Percentiles rank a stretch among this genome's conserved stretches.
phyloP scores from a whole-genome alignment of 768 basidiomycete species.

The Trametes cingulata region DNA sequence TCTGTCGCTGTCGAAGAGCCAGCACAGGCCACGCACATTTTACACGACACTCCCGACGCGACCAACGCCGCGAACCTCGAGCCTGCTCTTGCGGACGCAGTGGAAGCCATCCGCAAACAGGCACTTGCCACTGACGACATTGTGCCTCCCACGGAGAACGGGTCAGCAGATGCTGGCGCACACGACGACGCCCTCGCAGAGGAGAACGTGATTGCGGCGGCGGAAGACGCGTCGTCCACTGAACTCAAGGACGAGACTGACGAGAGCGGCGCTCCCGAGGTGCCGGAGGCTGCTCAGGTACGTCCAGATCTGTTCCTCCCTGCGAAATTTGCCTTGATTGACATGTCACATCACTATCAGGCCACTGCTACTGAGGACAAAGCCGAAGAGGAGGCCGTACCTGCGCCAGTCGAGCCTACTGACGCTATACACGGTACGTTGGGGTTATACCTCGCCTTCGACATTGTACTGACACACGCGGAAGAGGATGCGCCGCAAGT shows the following conservation, averaged over 20 bases:
- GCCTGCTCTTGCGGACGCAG: not conserved
- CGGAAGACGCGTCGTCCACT: constrained; percentile 1
- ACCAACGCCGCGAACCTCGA: not conserved
- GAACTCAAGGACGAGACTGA: not conserved
- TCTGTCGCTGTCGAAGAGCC: constrained; percentile 25
- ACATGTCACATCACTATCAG: not conserved
- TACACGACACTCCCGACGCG: constrained; percentile 16
- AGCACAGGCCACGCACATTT: constrained; percentile 13
- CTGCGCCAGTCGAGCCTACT: not conserved
- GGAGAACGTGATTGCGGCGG: not conserved
- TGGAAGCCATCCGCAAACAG: constrained; percentile 1
- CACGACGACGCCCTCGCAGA: not conserved
- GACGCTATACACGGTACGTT: not conserved
- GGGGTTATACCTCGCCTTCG: too few relatives aligned
- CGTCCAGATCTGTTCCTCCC: not conserved
- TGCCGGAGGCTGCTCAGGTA: not conserved
- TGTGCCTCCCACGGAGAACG: constrained; percentile 3
- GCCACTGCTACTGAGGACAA: not conserved
- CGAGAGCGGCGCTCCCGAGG: not conserved
- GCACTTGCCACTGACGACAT: constrained; percentile 3
- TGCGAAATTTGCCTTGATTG: not conserved
- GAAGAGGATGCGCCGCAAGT: too few relatives aligned
- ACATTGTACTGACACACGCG: too few relatives aligned
- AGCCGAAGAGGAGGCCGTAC: not conserved
- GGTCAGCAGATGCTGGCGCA: not conserved